phyloP scores from a whole-genome alignment of 192 early-diverging fungal genomes.

The Mortierella alpina region DNA sequence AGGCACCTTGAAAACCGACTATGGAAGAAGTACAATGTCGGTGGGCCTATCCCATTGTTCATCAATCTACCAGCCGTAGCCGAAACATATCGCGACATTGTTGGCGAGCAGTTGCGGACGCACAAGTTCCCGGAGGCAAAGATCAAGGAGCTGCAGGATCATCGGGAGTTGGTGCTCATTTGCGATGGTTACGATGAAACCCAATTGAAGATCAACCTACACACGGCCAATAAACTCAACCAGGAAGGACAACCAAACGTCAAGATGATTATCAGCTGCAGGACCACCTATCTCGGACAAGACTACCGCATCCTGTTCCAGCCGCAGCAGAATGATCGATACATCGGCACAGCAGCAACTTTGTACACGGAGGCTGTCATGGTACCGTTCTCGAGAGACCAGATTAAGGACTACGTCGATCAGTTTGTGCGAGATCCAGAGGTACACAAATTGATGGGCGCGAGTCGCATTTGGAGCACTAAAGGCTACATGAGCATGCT shows the following conservation, averaged over 20 bases:
- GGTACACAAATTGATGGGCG: too few species aligned
- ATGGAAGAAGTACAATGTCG: not conserved
- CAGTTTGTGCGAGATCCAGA: too few species aligned
- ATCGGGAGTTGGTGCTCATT: not conserved
- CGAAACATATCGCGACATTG: not conserved
- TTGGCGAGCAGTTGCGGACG: not conserved
- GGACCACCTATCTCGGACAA: not conserved
- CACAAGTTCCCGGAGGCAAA: not conserved
- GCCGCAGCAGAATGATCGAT: not conserved
- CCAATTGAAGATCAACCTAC: not conserved
- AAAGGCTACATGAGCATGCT: too few species aligned
- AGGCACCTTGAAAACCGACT: not conserved
- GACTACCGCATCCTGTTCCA: not conserved
- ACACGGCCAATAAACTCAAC: slow-evolving; percentile 2
- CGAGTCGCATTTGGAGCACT: too few species aligned
- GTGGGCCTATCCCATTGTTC: slow-evolving; percentile 3
- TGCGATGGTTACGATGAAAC: slow-evolving; percentile 10
- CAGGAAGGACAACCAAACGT: too few species aligned
- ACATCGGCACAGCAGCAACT: not conserved
- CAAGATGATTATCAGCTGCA: slow-evolving; percentile 17
- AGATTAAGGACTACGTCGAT: slow-evolving; percentile 10
- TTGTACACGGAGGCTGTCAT: not conserved
- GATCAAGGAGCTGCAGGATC: not conserved
- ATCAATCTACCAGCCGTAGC: not conserved
- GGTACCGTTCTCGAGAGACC: not conserved